A percentile compares a stretch with the other conserved stretches of the same genome.
phyloP scores from a whole-genome alignment of 306 rosid genomes.

The Begonia loranthoides region DNA sequence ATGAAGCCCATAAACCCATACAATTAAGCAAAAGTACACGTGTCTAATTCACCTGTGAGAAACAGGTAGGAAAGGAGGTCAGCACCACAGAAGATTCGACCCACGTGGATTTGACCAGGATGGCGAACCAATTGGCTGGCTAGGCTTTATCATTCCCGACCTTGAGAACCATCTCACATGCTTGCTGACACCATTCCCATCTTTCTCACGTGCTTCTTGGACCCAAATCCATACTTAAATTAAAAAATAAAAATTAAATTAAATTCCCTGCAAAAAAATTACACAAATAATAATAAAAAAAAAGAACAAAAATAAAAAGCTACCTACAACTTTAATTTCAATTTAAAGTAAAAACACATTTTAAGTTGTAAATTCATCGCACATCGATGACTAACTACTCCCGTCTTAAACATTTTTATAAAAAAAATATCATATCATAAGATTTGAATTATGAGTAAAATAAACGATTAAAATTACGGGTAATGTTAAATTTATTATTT shows the following conservation, averaged over 20 bases:
- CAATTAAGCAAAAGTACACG: slow-evolving; percentile 7
- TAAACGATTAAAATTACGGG: no score
- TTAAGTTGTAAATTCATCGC: no score
- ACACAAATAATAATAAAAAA: background rate
- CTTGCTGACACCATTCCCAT: slow-evolving; percentile 56
- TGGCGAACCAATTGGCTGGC: slow-evolving; percentile 20
- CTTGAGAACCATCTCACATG: slow-evolving; percentile 54
- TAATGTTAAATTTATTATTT: no score
- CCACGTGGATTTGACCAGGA: slow-evolving; percentile 30
- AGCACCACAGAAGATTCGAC: slow-evolving; percentile 16
- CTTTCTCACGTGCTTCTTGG: slow-evolving; percentile 67
- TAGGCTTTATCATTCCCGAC: slow-evolving; percentile 20
- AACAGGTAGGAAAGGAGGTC: slow-evolving; percentile 17
- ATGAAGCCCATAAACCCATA: no score
- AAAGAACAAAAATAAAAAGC: background rate
- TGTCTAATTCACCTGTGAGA: slow-evolving; percentile 57
- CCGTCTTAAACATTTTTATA: no score
- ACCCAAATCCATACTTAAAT: slow-evolving; percentile 16
- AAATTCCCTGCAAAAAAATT: background rate
- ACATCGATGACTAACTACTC: no score
- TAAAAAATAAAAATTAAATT: background rate
- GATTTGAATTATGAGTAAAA: no score
- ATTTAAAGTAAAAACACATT: background rate
- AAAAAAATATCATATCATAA: no score
- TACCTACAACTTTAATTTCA: background rate